A percentile compares a stretch with the other conserved stretches of the same genome.
These are phyloP conservation scores for Pseudozyma tsukubaensis DNA, from an alignment of 1,284 basidiomycete genomes.

Conservation along the genomic window DNA sequence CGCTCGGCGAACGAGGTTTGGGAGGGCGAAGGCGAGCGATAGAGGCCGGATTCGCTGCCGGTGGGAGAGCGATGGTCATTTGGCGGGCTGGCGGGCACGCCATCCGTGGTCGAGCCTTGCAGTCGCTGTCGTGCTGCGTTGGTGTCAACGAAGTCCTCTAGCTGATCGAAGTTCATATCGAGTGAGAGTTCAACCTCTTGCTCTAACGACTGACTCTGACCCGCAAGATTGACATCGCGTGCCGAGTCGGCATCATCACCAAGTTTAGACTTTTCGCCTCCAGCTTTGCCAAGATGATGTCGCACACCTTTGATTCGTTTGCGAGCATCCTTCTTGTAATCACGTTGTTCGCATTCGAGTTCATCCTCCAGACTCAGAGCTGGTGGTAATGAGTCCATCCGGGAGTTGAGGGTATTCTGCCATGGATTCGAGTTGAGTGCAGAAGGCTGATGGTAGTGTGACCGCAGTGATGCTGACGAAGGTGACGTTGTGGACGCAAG, in stretches of 20 bases:
- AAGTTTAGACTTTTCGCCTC: slow-evolving; percentile 8
- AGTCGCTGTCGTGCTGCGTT: slow-evolving; percentile 47
- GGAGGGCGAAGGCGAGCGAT: slow-evolving; percentile 39
- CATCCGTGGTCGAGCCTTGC: slow-evolving; percentile 40
- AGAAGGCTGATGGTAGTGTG: slow-evolving; percentile 26
- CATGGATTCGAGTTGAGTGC: slow-evolving; percentile 16
- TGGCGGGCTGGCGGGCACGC: slow-evolving; percentile 26
- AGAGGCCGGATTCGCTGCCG: slow-evolving; percentile 27
- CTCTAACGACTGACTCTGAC: slow-evolving; percentile 41
- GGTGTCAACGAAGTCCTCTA: slow-evolving; percentile 83
- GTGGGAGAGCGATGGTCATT: slow-evolving; percentile 30
- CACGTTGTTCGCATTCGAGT: slow-evolving; percentile 28
- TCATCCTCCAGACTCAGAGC: slow-evolving; percentile 49
- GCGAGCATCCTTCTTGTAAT: slow-evolving; percentile 37
- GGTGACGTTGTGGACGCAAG: slow-evolving; percentile 23
- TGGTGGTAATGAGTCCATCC: slow-evolving; percentile 27
- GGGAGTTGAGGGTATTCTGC: slow-evolving; percentile 28
- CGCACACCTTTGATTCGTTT: slow-evolving; percentile 48
- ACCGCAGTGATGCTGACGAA: slow-evolving; percentile 34
- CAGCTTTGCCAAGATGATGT: slow-evolving; percentile 39
- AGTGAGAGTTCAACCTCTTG: slow-evolving; percentile 70
- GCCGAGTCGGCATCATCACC: slow-evolving; percentile 29
- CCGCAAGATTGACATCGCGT: slow-evolving; percentile 19
- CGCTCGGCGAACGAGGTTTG: slow-evolving; percentile 24
- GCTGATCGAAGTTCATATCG: slow-evolving; percentile 82